phyloP scores from a whole-genome alignment of 2,329 filamentous ascomycete genomes.

The Gremmenia infestans region DNA sequence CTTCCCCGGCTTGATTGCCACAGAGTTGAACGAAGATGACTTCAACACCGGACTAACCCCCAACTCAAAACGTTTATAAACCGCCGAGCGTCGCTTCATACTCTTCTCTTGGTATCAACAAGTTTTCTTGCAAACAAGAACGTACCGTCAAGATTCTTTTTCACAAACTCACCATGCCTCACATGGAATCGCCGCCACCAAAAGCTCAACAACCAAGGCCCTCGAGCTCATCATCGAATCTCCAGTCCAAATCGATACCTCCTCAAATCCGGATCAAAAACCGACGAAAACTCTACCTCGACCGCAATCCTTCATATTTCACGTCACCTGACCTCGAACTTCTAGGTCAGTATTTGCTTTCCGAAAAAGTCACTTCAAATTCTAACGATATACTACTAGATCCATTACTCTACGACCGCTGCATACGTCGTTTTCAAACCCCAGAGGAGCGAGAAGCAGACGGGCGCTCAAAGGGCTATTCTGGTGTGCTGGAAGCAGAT shows the following conservation, averaged over 20 bases:
- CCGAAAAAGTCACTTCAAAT: neutral
- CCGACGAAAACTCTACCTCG: conserved; percentile 31
- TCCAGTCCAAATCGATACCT: conserved; percentile 6
- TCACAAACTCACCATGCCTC: conserved; percentile 22
- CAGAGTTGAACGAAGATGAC: no score
- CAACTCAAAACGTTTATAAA: no score
- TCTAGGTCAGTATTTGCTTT: conserved; percentile 22
- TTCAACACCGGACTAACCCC: no score
- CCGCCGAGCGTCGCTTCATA: no score
- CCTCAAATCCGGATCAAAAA: conserved; percentile 30
- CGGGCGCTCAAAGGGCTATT: conserved; percentile 32
- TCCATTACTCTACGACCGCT: conserved; percentile 33
- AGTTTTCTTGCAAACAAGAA: neutral
- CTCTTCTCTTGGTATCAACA: no score
- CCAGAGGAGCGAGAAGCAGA: conserved; percentile 32
- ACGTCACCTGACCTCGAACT: conserved; percentile 31
- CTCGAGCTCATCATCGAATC: neutral
- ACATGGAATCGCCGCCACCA: conserved; percentile 13
- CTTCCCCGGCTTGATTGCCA: neutral
- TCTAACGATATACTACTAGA: conserved; percentile 23
- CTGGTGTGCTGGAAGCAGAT: conserved; percentile 33
- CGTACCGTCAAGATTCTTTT: neutral
- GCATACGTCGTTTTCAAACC: conserved; percentile 31
- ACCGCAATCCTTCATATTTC: conserved; percentile 32
- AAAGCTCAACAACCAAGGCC: conserved; percentile 6